A percentile compares a stretch with the other conserved stretches of the same genome.
phyloP scores from a whole-genome alignment of 345 rosid genomes.

The Hibiscus mutabilis region DNA sequence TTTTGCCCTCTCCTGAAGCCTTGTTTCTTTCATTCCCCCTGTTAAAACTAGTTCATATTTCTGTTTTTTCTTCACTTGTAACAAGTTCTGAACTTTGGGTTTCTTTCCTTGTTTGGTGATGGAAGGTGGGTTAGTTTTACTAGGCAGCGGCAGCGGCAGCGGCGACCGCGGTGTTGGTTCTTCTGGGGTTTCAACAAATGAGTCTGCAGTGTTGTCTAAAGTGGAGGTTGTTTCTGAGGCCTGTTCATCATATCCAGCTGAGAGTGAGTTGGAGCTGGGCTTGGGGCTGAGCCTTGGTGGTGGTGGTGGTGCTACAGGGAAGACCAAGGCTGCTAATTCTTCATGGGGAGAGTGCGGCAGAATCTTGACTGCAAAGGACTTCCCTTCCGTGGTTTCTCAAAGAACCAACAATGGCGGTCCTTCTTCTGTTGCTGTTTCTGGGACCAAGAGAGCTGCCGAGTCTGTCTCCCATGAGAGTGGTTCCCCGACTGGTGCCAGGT shows the following conservation, averaged over 20 bases:
- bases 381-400: conserved; percentile 42
- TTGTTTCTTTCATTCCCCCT: background rate
- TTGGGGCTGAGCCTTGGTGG: conserved; percentile 56
- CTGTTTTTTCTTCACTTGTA: conserved; percentile 14
- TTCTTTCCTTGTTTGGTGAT: conserved; percentile 15
- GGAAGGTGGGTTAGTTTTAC: conserved; percentile 35
- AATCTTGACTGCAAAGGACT: conserved; percentile 69
- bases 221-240: conserved; percentile 36
- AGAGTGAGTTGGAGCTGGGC: conserved; percentile 59
- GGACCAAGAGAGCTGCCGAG: conserved; percentile 62
- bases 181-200: conserved; percentile 26
- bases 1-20: conserved; percentile 9
- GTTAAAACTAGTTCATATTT: background rate
- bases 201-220: conserved; percentile 25
- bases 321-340: conserved; percentile 25
- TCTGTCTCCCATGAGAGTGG: conserved; percentile 52
- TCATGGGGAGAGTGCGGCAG: conserved; percentile 74
- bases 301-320: conserved; percentile 26
- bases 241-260: conserved; percentile 32
- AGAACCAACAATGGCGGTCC: conserved; percentile 18
- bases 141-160: conserved; percentile 13
- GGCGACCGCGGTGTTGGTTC: conserved; percentile 19
- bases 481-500: conserved; percentile 65
- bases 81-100: conserved; percentile 22
- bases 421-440: conserved; percentile 34